These are phyloP conservation scores for Colletotrichum chlorophyti DNA, from an alignment of 2,329 filamentous ascomycete species.

Conservation along the genomic window DNA sequence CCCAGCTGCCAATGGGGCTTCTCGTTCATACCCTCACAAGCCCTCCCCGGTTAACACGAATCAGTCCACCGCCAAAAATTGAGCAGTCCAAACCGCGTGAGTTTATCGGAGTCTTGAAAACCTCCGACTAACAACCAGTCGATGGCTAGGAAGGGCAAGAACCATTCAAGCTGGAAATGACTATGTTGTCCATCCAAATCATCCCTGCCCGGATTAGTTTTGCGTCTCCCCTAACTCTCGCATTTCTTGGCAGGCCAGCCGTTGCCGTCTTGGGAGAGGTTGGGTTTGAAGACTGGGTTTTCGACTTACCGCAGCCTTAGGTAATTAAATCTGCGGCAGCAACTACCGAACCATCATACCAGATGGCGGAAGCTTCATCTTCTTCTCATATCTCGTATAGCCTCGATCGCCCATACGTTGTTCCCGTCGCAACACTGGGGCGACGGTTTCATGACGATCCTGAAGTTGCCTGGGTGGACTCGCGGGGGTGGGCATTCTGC, in stretches of 20 bases:
- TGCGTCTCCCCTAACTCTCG: not conserved
- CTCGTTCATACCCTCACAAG: not conserved
- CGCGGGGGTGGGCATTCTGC: constrained; percentile 24
- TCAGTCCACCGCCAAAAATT: too few species aligned
- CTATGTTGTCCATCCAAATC: not conserved
- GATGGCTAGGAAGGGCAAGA: not conserved
- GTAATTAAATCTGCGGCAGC: too few species aligned
- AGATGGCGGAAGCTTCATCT: too few species aligned
- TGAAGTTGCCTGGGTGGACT: constrained; percentile 11
- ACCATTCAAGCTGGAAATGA: not conserved
- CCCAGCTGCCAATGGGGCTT: not conserved
- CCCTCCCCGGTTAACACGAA: not conserved
- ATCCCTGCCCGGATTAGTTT: not conserved
- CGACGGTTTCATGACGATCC: constrained; percentile 17
- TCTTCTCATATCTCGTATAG: too few species aligned
- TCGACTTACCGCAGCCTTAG: too few species aligned
- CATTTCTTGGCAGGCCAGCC: constrained; percentile 20
- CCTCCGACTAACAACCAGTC: not conserved
- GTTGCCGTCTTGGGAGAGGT: constrained; percentile 1
- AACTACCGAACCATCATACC: too few species aligned
- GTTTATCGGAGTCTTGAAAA: not conserved
- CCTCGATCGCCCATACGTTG: too few species aligned
- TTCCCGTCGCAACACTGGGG: constrained; percentile 15
- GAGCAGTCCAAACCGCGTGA: not conserved
- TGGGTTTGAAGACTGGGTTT: not conserved